Conservation (phyloP, 2,329 filamentous ascomycete species). For the Penicillium freii region DNA sequence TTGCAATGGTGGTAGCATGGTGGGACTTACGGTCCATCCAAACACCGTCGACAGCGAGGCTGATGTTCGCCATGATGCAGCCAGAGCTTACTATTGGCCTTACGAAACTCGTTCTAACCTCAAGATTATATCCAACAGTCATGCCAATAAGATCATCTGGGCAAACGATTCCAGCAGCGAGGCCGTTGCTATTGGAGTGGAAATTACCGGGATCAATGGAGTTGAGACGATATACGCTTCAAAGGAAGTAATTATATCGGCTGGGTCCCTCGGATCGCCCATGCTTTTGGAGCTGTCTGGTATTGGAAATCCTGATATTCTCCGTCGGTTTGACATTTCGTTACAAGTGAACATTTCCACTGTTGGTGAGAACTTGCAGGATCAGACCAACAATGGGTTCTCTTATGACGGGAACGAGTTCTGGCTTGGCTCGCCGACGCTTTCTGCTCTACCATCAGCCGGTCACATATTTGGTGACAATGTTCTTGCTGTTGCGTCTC, state of each 20-base stretch:
- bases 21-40: constrained; percentile 45
- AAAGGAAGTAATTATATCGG: constrained; percentile 59
- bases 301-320: constrained; percentile 48
- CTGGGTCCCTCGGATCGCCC: constrained; percentile 57
- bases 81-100: constrained; percentile 50
- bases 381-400: constrained; percentile 37
- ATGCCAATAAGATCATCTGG: constrained; percentile 45
- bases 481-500: constrained; percentile 16
- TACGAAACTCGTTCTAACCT: constrained; percentile 45
- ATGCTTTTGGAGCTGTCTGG: constrained; percentile 60
- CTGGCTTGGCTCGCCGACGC: constrained; percentile 22
- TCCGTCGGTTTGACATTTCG: constrained; percentile 28
- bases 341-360: constrained; percentile 34
- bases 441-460: constrained; percentile 23
- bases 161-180: constrained; percentile 12
- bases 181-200: constrained; percentile 31
- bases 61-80: constrained; percentile 49
- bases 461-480: constrained; percentile 27
- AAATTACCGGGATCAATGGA: constrained; percentile 28
- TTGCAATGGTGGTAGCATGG: constrained; percentile 46
- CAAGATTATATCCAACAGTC: constrained; percentile 44
- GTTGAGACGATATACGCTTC: constrained; percentile 29
- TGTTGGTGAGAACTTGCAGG: constrained; percentile 52
- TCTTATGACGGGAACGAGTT: constrained; percentile 14
- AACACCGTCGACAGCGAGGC: constrained; percentile 41